These are phyloP conservation scores for Daldinia concentrica DNA, from an alignment of 495 filamentous ascomycete genomes.

Conservation along the genomic window DNA sequence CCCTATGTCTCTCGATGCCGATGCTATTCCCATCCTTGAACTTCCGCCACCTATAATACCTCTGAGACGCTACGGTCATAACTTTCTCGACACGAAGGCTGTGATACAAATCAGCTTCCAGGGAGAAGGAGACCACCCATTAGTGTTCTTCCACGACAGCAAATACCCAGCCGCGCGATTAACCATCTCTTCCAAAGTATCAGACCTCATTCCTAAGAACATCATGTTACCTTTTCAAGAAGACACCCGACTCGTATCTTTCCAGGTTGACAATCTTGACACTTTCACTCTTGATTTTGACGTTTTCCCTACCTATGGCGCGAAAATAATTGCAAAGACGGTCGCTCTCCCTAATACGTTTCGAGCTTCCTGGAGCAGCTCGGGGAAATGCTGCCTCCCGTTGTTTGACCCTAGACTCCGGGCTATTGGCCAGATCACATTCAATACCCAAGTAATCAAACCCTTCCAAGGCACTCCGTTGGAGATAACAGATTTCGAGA, in stretches of 20 bases:
- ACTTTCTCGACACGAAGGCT: constrained; percentile 96
- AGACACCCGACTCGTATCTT: constrained; percentile 89
- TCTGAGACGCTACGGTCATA: constrained; percentile 92
- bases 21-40: constrained; percentile 90
- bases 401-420: constrained; percentile 92
- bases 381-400: constrained; percentile 83
- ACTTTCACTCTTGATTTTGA: constrained; percentile 97
- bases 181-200: constrained; percentile 94
- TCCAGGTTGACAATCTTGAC: constrained; percentile 92
- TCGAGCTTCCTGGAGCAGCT: constrained; percentile 73
- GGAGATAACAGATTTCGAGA: constrained; percentile 97
- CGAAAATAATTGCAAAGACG: constrained; percentile 94
- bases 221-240: constrained; percentile 95
- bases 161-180: constrained; percentile 95
- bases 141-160: constrained; percentile 91
- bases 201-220: constrained; percentile 94
- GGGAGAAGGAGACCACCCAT: constrained; percentile 70
- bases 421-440: constrained; percentile 93
- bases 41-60: constrained; percentile 97
- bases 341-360: constrained; percentile 90
- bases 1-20: constrained; percentile 76
- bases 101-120: constrained; percentile 92
- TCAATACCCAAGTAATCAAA: constrained; percentile 95
- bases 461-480: constrained; percentile 93
- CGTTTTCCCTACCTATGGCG: constrained; percentile 96